Evolutionary conservation across 2,329 filamentous ascomycete species (phyloP), one percentile per base, ranked within the genome.

Genomic region (Alternaria gansuensis): DNA sequence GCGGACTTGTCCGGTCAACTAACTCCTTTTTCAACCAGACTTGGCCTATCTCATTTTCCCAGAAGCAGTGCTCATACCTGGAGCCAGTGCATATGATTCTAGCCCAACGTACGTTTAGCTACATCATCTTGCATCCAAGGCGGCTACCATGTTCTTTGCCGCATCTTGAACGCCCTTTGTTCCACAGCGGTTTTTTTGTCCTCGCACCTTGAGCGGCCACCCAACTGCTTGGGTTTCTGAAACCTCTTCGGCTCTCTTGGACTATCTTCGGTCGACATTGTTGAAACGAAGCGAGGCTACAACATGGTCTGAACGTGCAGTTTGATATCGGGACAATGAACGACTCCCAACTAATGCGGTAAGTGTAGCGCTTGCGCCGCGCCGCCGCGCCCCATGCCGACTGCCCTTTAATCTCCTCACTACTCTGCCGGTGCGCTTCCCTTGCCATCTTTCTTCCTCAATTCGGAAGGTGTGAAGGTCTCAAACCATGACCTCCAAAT

Each of bases 51-150:
- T 14, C n/a, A 45, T 37, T 24, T 31, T n/a, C 34, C 21, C 29
- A n/a, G 29, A 13, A 24, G 10, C 26, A 28, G 28, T 24, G 17
- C 40, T 33, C 28, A 46, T 26, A 5, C 24, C 17, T 40, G 37
- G 37, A 29, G 26, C 26, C 28, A 34, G 17, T 17, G 17, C 33
- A 31, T 17, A 37, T 36, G 31, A 26, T 8, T 41, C 29, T 26
- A 37, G 13, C n/a, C 44, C 43, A 49, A 29, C 43, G 29, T 14
- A 29, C 14, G 23, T 34, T 36, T 54, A 60, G 57, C 44, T 52
- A 50, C 60, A 60, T 57, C 24, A 63, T 63, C 60, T 57, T 54
- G 53, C 53, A 57, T 52, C 34, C 41, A 28, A n/a, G 39, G 40
- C 51, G 33, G 39, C 26, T 36, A 46, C 44, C 24, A 46, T 34